phyloP scores from a whole-genome alignment of 257 asterid genomes.

The Solanum arcanum region DNA sequence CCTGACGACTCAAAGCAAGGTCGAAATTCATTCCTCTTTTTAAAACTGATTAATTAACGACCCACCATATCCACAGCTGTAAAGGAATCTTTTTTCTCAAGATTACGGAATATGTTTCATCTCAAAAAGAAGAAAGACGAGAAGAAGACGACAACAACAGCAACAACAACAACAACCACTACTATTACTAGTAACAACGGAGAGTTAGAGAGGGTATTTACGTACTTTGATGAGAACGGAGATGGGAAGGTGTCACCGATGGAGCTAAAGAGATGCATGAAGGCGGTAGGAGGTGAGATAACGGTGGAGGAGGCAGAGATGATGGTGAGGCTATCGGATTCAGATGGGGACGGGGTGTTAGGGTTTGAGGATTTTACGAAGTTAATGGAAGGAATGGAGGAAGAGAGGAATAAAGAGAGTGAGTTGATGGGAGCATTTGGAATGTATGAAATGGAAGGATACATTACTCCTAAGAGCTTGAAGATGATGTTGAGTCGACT shows the following conservation, averaged over 20 bases:
- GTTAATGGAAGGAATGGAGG: slow-evolving; percentile 38
- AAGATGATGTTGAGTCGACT: slow-evolving; percentile 36
- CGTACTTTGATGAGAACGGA: slow-evolving; percentile 1
- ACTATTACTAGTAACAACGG: not conserved
- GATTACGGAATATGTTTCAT: not conserved
- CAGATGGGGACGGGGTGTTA: slow-evolving; percentile 46
- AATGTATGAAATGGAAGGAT: slow-evolving; percentile 48
- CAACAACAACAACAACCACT: not conserved
- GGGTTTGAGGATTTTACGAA: slow-evolving; percentile 40
- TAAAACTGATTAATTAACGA: not conserved
- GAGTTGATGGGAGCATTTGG: slow-evolving; percentile 40
- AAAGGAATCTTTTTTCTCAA: not conserved
- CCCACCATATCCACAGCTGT: not conserved
- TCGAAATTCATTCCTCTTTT: not conserved
- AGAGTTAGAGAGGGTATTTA: not conserved
- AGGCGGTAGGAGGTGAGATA: not conserved
- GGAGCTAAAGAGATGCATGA: not conserved
- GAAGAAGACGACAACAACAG: not conserved
- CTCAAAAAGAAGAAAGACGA: not conserved
- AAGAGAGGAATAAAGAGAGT: slow-evolving; percentile 22
- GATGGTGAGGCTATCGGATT: slow-evolving; percentile 29
- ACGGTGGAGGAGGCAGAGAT: slow-evolving; percentile 28
- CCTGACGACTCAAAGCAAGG: not conserved
- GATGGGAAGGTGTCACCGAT: not conserved
- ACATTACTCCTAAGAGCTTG: slow-evolving; percentile 51